These are phyloP conservation scores for Vararia minispora DNA, from an alignment of 768 basidiomycete species.

Conservation along the genomic window DNA sequence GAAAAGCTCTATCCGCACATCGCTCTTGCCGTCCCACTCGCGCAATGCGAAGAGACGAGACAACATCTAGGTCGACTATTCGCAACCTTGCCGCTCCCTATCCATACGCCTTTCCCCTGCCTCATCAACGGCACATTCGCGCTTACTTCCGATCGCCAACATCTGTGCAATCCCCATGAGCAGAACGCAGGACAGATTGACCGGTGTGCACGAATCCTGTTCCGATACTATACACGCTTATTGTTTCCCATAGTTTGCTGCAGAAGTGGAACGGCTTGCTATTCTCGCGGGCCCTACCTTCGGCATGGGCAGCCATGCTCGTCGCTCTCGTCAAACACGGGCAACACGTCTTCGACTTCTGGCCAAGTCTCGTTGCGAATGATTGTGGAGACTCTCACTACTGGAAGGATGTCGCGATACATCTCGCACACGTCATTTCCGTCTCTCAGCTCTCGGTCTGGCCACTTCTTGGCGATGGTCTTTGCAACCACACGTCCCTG, in stretches of 20 bases:
- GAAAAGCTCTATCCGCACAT: conserved; percentile 33
- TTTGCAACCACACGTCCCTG: no score
- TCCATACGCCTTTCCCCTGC: conserved; percentile 31
- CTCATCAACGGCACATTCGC: conserved; percentile 39
- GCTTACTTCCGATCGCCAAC: conserved; percentile 32
- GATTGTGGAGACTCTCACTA: conserved; percentile 7
- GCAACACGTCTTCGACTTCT: conserved; percentile 25
- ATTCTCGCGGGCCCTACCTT: conserved; percentile 34
- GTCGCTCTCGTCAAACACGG: conserved; percentile 19
- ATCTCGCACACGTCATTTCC: neutral
- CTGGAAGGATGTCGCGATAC: neutral
- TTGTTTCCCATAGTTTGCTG: conserved; percentile 28
- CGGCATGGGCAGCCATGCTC: conserved; percentile 29
- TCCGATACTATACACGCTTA: no score
- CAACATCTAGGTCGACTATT: conserved; percentile 36
- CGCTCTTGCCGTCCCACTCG: conserved; percentile 27
- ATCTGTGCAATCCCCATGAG: conserved; percentile 31
- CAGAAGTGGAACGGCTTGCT: conserved; percentile 38
- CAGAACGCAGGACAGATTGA: no score
- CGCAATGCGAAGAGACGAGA: no score
- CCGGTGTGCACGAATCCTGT: no score
- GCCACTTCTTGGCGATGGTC: neutral
- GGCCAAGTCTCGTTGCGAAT: conserved; percentile 26
- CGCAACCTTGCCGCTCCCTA: conserved; percentile 37
- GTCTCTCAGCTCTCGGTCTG: neutral